These are phyloP conservation scores for Prunus armeniaca DNA, from an alignment of 306 rosid genomes.

Conservation along the genomic window DNA sequence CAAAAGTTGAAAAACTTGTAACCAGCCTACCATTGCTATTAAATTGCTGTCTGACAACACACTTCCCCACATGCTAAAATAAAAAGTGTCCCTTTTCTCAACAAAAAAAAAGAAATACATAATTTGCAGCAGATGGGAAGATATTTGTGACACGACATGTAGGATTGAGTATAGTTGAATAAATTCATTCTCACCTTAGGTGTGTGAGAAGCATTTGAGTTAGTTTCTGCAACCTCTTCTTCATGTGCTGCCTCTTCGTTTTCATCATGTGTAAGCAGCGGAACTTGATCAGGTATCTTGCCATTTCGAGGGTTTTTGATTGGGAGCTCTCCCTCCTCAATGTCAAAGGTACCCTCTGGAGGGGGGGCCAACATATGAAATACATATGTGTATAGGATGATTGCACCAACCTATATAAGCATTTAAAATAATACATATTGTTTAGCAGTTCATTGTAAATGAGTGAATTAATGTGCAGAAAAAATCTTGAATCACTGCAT, in stretches of 20 bases:
- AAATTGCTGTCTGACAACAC: neutral
- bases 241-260: neutral
- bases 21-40: neutral
- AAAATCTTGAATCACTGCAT: neutral
- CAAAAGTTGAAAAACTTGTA: neutral
- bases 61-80: neutral
- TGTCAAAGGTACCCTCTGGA: slow-evolving; percentile 83
- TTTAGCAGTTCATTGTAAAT: slow-evolving; percentile 1
- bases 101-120: neutral
- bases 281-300: slow-evolving; percentile 47
- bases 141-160: neutral
- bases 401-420: slow-evolving; percentile 77
- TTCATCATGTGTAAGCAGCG: slow-evolving; percentile 52
- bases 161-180: neutral
- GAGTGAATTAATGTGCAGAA: neutral
- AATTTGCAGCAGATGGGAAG: slow-evolving; percentile 6
- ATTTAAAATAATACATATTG: neutral
- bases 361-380: slow-evolving; percentile 94
- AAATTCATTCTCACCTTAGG: slow-evolving; percentile 52
- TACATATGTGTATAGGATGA: slow-evolving; percentile 89
- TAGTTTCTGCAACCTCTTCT: slow-evolving; percentile 27
- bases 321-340: slow-evolving; percentile 51
- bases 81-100: too few relatives aligned
- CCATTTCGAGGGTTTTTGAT: slow-evolving; percentile 36
- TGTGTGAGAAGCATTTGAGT: slow-evolving; percentile 33